phyloP scores from a whole-genome alignment of 306 rosid genomes.

The Nissolia schottii region DNA sequence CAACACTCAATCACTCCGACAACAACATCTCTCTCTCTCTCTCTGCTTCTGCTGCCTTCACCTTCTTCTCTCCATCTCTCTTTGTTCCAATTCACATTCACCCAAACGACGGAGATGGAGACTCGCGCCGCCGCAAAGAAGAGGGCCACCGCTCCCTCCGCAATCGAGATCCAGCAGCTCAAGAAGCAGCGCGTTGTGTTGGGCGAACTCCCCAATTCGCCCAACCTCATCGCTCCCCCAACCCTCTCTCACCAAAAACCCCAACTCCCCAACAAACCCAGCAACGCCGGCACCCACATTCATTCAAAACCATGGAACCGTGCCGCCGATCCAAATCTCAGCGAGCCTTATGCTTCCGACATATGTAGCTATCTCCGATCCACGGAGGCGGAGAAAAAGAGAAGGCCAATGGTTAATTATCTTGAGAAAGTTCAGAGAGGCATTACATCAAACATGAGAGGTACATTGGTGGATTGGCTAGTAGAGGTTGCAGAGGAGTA shows the following conservation, averaged over 20 bases:
- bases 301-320: background rate
- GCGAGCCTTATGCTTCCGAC: constrained; percentile 48
- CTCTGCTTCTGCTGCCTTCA: background rate
- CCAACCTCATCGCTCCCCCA: constrained; percentile 16
- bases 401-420: constrained; percentile 57
- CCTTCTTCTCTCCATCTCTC: background rate
- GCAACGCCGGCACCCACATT: background rate
- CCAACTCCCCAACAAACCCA: constrained; percentile 4
- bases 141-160: constrained; percentile 28
- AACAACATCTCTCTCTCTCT: background rate
- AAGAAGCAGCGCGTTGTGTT: constrained; percentile 51
- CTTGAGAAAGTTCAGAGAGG: constrained; percentile 51
- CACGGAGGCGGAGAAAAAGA: constrained; percentile 67
- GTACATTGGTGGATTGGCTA: constrained; percentile 79
- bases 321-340: constrained; percentile 34
- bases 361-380: constrained; percentile 47
- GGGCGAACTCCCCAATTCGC: constrained; percentile 49
- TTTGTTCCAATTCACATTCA: background rate
- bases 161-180: constrained; percentile 12
- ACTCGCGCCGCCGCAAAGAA: constrained; percentile 58
- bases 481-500: constrained; percentile 84
- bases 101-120: constrained; percentile 10
- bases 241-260: constrained; percentile 6
- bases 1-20: background rate
- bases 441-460: constrained; percentile 63